phyloP scores from a whole-genome alignment of 2,329 filamentous ascomycete genomes.

The Penicillium griseofulvum region DNA sequence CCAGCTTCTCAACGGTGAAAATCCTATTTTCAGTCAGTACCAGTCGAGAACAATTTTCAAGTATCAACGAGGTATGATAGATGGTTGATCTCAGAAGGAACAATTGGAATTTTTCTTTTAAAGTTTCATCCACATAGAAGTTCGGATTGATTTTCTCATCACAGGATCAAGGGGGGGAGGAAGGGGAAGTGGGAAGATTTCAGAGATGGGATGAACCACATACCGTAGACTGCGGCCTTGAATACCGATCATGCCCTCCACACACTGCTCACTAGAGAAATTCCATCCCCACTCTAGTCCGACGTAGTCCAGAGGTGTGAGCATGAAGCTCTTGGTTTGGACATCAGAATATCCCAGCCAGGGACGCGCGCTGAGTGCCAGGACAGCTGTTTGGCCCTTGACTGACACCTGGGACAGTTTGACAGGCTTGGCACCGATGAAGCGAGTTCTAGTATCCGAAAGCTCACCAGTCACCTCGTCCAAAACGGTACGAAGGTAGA shows the following conservation, averaged over 20 bases:
- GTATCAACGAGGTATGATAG: background rate
- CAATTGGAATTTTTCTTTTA: constrained; percentile 68
- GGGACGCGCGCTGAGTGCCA: constrained; percentile 88
- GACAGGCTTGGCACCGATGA: constrained; percentile 85
- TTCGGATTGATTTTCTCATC: constrained; percentile 44
- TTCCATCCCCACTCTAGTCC: constrained; percentile 93
- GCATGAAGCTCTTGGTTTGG: constrained; percentile 81
- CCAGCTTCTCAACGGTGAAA: constrained; percentile 83
- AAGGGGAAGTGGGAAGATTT: constrained; percentile 7
- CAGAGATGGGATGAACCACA: constrained; percentile 35
- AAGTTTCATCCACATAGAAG: constrained; percentile 47
- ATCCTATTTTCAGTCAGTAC: constrained; percentile 56
- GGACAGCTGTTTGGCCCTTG: constrained; percentile 76
- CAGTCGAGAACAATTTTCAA: background rate
- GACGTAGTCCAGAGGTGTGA: constrained; percentile 86
- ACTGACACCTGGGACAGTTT: constrained; percentile 90
- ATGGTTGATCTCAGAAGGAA: constrained; percentile 76
- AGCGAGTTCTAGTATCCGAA: constrained; percentile 90
- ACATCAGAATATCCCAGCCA: constrained; percentile 94
- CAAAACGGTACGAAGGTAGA: constrained; percentile 90
- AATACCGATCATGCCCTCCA: constrained; percentile 90
- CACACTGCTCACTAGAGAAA: constrained; percentile 91
- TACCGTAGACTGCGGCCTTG: constrained; percentile 86
- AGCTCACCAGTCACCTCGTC: constrained; percentile 95
- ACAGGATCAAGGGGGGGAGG: constrained; percentile 39